Conservation (phyloP, 2,329 filamentous ascomycete species). For the Coniochaeta sp. region DNA sequence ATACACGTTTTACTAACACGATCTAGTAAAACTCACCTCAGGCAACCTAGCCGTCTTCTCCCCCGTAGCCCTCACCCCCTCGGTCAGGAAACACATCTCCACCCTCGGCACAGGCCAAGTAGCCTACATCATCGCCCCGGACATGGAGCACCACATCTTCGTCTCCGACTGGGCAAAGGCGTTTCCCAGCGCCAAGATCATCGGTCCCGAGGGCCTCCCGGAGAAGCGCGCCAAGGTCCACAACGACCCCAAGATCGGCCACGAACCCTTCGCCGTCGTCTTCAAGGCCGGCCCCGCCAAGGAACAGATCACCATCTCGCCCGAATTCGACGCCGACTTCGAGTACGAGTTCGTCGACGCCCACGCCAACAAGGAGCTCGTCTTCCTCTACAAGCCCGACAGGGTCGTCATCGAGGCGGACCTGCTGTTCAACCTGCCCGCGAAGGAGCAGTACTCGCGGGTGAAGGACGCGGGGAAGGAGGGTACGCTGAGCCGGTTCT, state of each 20-base stretch:
- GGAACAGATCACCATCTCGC: conserved; percentile 48
- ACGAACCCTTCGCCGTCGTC: conserved; percentile 57
- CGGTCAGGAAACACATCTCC: conserved; percentile 57
- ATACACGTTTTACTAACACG: conserved; percentile 2
- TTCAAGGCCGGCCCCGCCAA: conserved; percentile 55
- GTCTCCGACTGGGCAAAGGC: conserved; percentile 75
- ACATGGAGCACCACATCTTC: conserved; percentile 94
- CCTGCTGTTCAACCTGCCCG: conserved; percentile 84
- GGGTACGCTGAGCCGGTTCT: conserved; percentile 34
- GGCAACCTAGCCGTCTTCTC: conserved; percentile 85
- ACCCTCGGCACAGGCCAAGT: conserved; percentile 59
- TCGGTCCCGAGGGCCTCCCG: conserved; percentile 75
- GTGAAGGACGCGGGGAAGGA: conserved; percentile 37
- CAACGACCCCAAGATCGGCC: conserved; percentile 46
- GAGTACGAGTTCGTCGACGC: conserved; percentile 76
- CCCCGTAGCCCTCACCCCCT: conserved; percentile 75
- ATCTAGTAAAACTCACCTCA: conserved; percentile 61
- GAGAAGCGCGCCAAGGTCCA: conserved; percentile 67
- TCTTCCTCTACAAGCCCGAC: conserved; percentile 76
- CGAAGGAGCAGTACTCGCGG: conserved; percentile 73
- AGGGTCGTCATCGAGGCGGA: conserved; percentile 81
- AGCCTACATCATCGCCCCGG: conserved; percentile 78
- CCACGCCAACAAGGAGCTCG: conserved; percentile 79
- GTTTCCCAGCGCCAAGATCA: conserved; percentile 71
- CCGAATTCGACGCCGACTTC: conserved; percentile 83